phyloP scores from a whole-genome alignment of 495 filamentous ascomycete species.

The Recurvomyces mirabilis region DNA sequence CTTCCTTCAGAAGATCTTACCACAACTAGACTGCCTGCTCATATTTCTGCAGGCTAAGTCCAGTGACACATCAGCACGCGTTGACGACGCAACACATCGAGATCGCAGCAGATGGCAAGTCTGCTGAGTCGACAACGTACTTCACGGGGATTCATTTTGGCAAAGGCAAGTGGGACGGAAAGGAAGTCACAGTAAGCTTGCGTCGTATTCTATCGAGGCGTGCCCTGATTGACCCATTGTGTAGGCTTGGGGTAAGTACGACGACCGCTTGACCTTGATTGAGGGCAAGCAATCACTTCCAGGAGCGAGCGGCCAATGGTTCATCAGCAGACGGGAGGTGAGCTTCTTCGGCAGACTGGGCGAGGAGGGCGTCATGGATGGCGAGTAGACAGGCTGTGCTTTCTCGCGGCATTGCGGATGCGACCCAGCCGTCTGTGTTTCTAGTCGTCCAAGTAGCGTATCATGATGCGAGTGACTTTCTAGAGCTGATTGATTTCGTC shows the following conservation, averaged over 20 bases:
- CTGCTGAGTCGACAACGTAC: conserved; percentile 22
- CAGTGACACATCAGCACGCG: conserved; percentile 22
- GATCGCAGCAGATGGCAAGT: conserved; percentile 14
- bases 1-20: no score
- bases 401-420: no score
- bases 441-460: no score
- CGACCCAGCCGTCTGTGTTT: no score
- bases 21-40: not conserved
- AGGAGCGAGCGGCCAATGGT: conserved; percentile 24
- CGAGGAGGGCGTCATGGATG: conserved; percentile 26
- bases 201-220: not conserved
- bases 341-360: conserved; percentile 20
- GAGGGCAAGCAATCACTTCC: conserved; percentile 15
- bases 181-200: conserved; percentile 2
- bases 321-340: conserved; percentile 21
- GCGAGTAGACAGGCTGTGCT: conserved; percentile 7
- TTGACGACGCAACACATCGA: conserved; percentile 26
- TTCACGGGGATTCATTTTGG: conserved; percentile 28
- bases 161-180: conserved; percentile 22
- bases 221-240: not conserved
- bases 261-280: conserved; percentile 17
- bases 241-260: conserved; percentile 24
- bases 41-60: conserved; percentile 17
- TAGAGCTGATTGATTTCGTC: no score
- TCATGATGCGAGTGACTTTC: no score